Evolutionary conservation across 1,139 yeast species (phyloP), one percentile per base, ranked within the genome.

Genomic region (Geotrichum aggregatum): DNA sequence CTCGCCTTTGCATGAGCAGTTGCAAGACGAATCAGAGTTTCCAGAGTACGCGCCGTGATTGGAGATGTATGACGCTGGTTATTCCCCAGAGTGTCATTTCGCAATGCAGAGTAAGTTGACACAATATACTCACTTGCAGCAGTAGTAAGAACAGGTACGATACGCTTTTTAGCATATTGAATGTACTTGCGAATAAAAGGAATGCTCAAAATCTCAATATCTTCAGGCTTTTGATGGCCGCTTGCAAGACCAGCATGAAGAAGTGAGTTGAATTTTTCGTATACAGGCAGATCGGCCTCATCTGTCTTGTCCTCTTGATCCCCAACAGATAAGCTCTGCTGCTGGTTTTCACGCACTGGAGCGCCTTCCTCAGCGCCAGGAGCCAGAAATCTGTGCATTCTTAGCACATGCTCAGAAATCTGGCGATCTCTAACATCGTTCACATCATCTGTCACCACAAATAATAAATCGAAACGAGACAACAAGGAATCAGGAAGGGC

Each of bases 1-100:
- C 98, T 77, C 13, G 92, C 88, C 67, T 92, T 92, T 21, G 99
- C 98, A 69, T 92, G 99, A 0, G 98, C 98, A 1, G 98, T 87
- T 0, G 98, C 78, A 57, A 92, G 75, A 75, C 99, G 95, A 67
- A 92, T 92, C 61, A 92, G 76, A 0, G 99, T 92, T 72, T 92
- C 99, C 62, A 92, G 76, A 2, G 98, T 94, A 82, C 99, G 87
- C 21, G 98, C 96, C 2, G 99, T 92, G 60, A 94, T 88, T 38
- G 99, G 98, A 0, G 96, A 86, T 2, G 97, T 89, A 61, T 87
- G 82, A 55, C 92, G 79, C 66, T 83, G 87, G 62, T 83, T 83
- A 58, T 76, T 78, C 46, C 81, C 84, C 50, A 82, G 74, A 52
- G 82, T 81, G 62, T 91, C 95, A 65, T 89, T 89, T 72, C 99